Conservation (phyloP, 495 filamentous ascomycete species). For the Pseudevernia furfuracea region DNA sequence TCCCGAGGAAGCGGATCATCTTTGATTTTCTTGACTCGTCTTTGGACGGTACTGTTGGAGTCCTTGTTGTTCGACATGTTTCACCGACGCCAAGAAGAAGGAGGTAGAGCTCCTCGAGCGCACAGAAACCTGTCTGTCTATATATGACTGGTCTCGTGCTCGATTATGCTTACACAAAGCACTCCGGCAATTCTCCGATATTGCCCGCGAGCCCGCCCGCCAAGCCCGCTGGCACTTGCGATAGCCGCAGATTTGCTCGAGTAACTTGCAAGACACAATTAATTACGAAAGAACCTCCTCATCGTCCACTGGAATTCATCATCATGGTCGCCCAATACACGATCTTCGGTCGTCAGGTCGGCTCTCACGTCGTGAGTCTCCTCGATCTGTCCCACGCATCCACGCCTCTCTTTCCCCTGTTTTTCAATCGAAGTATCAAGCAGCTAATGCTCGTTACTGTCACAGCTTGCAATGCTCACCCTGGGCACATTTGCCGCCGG, state of each 20-base stretch:
- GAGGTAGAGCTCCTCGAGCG: neutral
- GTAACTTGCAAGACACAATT: too few species aligned
- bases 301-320: conserved; percentile 35
- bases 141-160: neutral
- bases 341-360: conserved; percentile 81
- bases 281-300: conserved; percentile 35
- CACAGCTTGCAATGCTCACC: conserved; percentile 77
- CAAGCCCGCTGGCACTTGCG: conserved; percentile 35
- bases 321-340: conserved; percentile 85
- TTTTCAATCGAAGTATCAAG: neutral
- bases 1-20: conserved; percentile 34
- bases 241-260: conserved; percentile 12
- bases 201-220: conserved; percentile 3
- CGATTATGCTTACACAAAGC: neutral
- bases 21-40: conserved; percentile 8
- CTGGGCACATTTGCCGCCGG: conserved; percentile 61
- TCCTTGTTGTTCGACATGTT: conserved; percentile 20
- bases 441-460: neutral
- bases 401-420: conserved; percentile 5
- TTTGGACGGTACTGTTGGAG: conserved; percentile 14
- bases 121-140: neutral
- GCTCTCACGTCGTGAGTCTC: conserved; percentile 80
- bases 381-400: neutral
- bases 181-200: neutral
- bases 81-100: neutral